A percentile compares a stretch with the other conserved stretches of the same genome.
These are phyloP conservation scores for Fusarium burgessii DNA, from an alignment of 2,329 filamentous ascomycete species.

Conservation along the genomic window DNA sequence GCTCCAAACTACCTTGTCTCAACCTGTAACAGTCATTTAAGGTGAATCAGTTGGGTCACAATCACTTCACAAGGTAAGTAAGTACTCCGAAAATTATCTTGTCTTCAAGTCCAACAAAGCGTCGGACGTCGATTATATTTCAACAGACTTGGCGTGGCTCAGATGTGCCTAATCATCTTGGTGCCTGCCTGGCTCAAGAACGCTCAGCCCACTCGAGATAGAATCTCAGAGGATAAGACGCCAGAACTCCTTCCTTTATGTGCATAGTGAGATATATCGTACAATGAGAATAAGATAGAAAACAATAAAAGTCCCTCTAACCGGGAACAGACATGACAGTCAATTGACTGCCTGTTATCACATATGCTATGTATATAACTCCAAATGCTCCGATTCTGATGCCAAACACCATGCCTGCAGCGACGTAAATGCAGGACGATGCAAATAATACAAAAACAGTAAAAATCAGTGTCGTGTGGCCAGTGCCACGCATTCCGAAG, in stretches of 20 bases:
- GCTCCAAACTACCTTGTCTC: background rate
- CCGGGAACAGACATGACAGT: constrained; percentile 12
- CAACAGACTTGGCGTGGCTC: constrained; percentile 20
- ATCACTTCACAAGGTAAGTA: background rate
- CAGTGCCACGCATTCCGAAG: background rate
- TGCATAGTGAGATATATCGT: constrained; percentile 33
- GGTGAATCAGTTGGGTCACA: background rate
- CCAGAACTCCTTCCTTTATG: constrained; percentile 37
- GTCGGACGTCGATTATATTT: constrained; percentile 24
- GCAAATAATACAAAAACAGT: constrained; percentile 19
- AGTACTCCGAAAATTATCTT: background rate
- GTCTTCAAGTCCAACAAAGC: constrained; percentile 25
- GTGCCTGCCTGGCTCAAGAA: constrained; percentile 20
- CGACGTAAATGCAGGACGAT: constrained; percentile 37
- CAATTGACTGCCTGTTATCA: constrained; percentile 22
- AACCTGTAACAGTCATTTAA: background rate
- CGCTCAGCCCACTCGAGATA: constrained; percentile 15
- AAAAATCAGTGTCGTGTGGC: constrained; percentile 13
- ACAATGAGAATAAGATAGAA: constrained; percentile 24
- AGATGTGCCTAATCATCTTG: constrained; percentile 31
- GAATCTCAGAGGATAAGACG: constrained; percentile 9
- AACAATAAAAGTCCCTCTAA: constrained; percentile 18
- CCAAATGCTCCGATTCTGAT: constrained; percentile 27
- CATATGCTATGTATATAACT: constrained; percentile 32
- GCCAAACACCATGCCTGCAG: constrained; percentile 32